Evolutionary conservation across 169 alveolate species (phyloP).

Genomic region (Eimeria tenella): DNA sequence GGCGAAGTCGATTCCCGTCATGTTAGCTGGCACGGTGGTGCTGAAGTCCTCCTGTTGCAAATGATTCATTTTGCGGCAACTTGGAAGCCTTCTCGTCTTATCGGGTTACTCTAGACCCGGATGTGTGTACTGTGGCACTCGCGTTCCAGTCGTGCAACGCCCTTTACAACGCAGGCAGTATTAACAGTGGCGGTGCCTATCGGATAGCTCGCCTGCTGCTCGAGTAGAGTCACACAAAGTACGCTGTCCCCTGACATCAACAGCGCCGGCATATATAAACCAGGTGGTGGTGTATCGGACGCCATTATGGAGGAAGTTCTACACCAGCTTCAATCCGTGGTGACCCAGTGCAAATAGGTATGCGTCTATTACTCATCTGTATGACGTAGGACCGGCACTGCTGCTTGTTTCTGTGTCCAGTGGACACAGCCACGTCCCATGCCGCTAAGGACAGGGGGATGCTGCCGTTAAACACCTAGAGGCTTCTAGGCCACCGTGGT

Average conservation of each 20-base stretch:
- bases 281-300: not conserved
- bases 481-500: not conserved
- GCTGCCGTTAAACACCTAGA: not conserved
- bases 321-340: not conserved
- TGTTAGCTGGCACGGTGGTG: conserved; percentile 17
- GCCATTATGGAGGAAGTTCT: not conserved
- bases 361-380: not conserved
- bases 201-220: not conserved
- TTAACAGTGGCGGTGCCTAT: not conserved
- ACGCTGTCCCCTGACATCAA: conserved; percentile 4
- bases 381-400: not conserved
- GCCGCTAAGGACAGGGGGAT: not conserved
- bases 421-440: not conserved
- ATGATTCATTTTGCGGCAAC: not conserved
- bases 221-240: not conserved
- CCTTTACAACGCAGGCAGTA: not conserved
- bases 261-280: not conserved
- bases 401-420: not conserved
- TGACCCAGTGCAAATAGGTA: not conserved
- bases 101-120: not conserved
- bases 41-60: conserved; percentile 44
- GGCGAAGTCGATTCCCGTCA: conserved; percentile 31
- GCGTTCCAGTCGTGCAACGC: conserved; percentile 7
- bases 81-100: conserved; percentile 2
- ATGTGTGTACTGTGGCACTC: not conserved